Percentiles rank a stretch among this genome's conserved stretches.
phyloP scores from a whole-genome alignment of 2,329 filamentous ascomycete genomes.

The Talaromyces sp. region DNA sequence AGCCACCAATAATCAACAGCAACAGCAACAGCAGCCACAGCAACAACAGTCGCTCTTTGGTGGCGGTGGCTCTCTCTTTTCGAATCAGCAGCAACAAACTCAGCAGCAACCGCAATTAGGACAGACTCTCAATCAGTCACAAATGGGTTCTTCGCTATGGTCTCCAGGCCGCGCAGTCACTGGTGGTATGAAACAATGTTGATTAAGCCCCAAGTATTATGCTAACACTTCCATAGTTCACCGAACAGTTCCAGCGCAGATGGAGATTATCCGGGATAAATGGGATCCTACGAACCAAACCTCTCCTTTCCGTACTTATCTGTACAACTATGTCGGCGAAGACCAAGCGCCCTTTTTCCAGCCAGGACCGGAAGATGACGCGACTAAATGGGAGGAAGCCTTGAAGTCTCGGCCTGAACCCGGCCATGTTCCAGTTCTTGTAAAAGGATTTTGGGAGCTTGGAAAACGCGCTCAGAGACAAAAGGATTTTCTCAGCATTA shows the following conservation, averaged over 20 bases:
- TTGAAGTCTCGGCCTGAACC: constrained; percentile 53
- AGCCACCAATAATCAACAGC: constrained; percentile 12
- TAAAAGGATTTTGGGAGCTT: constrained; percentile 55
- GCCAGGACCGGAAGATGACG: constrained; percentile 52
- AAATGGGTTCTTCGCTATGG: constrained; percentile 39
- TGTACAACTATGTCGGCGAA: constrained; percentile 58
- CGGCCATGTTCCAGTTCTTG: constrained; percentile 55
- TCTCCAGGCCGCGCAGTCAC: constrained; percentile 39
- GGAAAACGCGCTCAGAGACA: constrained; percentile 54
- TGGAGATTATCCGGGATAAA: constrained; percentile 55
- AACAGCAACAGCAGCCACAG: constrained; percentile 25
- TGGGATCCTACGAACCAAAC: constrained; percentile 51
- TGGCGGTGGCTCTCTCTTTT: constrained; percentile 10
- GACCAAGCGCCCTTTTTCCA: constrained; percentile 57
- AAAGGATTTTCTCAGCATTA: constrained; percentile 50
- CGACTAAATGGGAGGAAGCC: constrained; percentile 59
- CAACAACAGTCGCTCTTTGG: constrained; percentile 21
- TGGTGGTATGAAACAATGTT: constrained; percentile 26
- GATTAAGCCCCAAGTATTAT: constrained; percentile 2
- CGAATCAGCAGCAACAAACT: constrained; percentile 18
- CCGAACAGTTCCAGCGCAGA: constrained; percentile 56
- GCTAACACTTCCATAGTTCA: constrained; percentile 39
- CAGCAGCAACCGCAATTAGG: constrained; percentile 22
- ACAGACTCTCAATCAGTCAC: constrained; percentile 32
- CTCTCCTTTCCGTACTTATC: constrained; percentile 55